Conservation (phyloP, 176 grass and related monocot genomes). For the Tillandsia leiboldiana region DNA sequence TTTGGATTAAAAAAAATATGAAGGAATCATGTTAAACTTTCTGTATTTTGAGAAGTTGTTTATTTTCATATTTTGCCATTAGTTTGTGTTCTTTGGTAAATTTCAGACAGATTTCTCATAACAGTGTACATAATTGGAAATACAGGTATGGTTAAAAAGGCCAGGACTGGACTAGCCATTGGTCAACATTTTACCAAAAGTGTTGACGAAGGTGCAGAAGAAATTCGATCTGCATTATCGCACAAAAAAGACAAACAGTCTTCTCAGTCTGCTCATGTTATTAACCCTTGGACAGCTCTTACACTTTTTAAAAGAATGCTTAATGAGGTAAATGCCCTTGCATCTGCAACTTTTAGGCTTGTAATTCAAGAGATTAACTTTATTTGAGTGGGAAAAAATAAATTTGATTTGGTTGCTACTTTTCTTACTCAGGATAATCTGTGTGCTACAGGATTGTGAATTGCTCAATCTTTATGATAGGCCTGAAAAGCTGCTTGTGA, state of each 20-base stretch:
- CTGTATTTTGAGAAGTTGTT: too few species aligned
- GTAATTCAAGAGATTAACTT: background rate
- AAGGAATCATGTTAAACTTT: too few species aligned
- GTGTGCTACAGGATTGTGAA: conserved; percentile 82
- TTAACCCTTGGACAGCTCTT: conserved; percentile 54
- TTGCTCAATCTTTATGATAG: conserved; percentile 83
- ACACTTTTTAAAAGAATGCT: conserved; percentile 77
- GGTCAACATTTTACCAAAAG: conserved; percentile 69
- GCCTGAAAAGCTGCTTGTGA: conserved; percentile 89
- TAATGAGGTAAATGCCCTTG: conserved; percentile 48
- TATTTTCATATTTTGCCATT: too few species aligned
- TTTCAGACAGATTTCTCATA: too few species aligned
- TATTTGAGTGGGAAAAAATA: background rate
- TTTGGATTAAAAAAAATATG: too few species aligned
- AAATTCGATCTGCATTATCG: conserved; percentile 41
- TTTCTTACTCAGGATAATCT: background rate
- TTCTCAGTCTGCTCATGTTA: conserved; percentile 27
- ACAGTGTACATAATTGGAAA: conserved; percentile 18
- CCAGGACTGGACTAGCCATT: conserved; percentile 37
- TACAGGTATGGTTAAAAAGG: conserved; percentile 85
- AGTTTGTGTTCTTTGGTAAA: too few species aligned
- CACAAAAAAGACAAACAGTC: conserved; percentile 59
- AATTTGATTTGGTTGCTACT: conserved; percentile 4
- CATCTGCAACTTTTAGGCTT: conserved; percentile 5
- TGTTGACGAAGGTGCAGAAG: conserved; percentile 54